Evolutionary conservation across 805 yeast genomes (phyloP), one percentile per base, ranked within the genome.

Genomic region (Teunomyces panamensis): DNA sequence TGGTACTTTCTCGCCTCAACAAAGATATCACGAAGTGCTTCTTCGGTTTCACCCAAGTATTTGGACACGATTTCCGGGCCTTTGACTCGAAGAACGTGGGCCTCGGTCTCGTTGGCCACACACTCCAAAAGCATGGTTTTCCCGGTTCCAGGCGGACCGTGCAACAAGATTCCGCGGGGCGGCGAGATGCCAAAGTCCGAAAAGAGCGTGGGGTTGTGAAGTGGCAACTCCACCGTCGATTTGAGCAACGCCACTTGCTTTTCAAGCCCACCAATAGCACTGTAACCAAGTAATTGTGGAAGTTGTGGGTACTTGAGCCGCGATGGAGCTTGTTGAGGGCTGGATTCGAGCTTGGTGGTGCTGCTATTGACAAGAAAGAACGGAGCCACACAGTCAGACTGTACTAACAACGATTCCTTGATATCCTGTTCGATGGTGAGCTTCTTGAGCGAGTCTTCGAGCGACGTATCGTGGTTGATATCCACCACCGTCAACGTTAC

Each of bases 71-170:
- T 87, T 1, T 96, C 83, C 1, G 97, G 96, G 0, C 97, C 97
- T 62, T 87, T 87, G 20, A 94, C 85, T 2, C 87, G 83, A 39
- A 94, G 73, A 0, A 92, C 83, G 64, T 92, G 99, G 0, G 96
- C 95, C 51, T 85, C 78, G 1, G 79, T 72, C 49, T 86, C 92
- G 52, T 81, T 75, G 0, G 96, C 95, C 8, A 92, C 83, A 26
- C 96, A 85, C 46, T 87, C 78, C 32, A 94, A 72, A 6, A 94
- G 74, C 89, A 91, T 81, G 0, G 97, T 87, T 63, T 92, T 92
- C 44, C 99, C 99, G 0, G 97, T 92, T 3, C 99, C 99, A 2
- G 98, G 94, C 2, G 97, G 96, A 0, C 99, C 99, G 68, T 92
- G 96, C 9, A 92, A 67, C 11, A 92, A 69, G n/a, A 92, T 82